Base-by-base conservation (phyloP, 805 yeast species). In the Candida alai region DNA sequence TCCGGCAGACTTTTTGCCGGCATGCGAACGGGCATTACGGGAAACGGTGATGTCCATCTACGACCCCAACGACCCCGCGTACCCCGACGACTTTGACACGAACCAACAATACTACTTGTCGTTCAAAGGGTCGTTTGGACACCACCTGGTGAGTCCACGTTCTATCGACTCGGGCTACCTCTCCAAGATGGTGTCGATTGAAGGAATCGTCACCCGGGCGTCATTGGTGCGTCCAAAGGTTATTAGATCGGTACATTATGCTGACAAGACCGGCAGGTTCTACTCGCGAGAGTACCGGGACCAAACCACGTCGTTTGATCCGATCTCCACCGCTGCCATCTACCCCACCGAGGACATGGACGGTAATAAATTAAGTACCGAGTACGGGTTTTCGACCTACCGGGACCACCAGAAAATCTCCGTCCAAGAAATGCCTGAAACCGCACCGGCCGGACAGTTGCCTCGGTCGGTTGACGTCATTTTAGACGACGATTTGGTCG, bases 391-490 rank as follows among this genome's bases (percentile, higher is more conserved):
- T 52, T 81, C 89, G 6, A 87, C 94, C 19, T 93, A 86, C 57
- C 73, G 90, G 48, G 98, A 93, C 60, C 96, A 90, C 56, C 98
- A 93, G 62, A 83, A 87, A 24, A 74, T 93, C 23, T 77, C 96
- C 0, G 82, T 93, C 23, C 98, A 93, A 59, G 98, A 93, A 64
- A 85, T 93, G 86, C 97, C 98, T 1, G 97, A 93, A 63, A 72
- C 81, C 43, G 96, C 97, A 1, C 98, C 97, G 11, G 95, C 97
- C 1, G 98, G 98, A 37, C 97, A 90, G 62, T 70, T 93, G 43
- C 98, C 98, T 22, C 73, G 97, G 50, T 80, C 95, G 2, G 74
- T 93, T 22, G 98, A 93, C 52, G 83, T 90, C 16, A 76, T 90
- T n/a, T 64, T 93, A 49, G 96, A 90, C 57, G 97, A 89, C 51